Evolutionary conservation across 2,329 filamentous ascomycete genomes (phyloP), one percentile per base, ranked within the genome.

Genomic region (Grosmannia huntii): DNA sequence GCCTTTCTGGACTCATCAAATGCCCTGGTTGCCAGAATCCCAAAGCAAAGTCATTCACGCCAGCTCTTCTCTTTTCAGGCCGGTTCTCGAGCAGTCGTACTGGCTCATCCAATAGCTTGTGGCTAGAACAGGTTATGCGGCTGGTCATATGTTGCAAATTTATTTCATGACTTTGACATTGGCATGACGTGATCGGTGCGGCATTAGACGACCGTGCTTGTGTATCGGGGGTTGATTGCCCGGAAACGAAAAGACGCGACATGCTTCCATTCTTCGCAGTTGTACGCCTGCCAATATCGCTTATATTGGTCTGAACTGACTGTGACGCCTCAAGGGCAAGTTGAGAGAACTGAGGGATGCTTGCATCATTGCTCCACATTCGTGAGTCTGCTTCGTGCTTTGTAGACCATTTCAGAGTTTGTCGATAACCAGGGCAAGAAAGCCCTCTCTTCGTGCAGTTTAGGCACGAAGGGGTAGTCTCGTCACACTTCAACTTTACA

Each of bases 401-500:
- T 61, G 71, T 73, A 0, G 72, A 73, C 72, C 72, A 74, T 44
- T 69, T 70, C 51, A 73, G 67, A 23, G 68, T 67, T 25, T 68
- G 65, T 14, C 62, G 62, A 56, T 69, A 70, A 1, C 68, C 68
- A 14, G 66, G 66, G 41, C 68, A 70, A 25, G 63, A 60, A 25
- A 67, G 64, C 9, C 64, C 65, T n/a, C 66, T 64, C 21, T 64
- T 65, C n/a, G 64, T 28, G 61, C 68, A 70, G 59, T 66, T 67
- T 21, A 60, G 63, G 50, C 68, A 70, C 27, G 62, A 61, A 1
- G 68, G 68, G 46, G 60, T 56, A 1, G 65, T 64, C 62, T 70
- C 68, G 60, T 70, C 68, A 58, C 68, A 70, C 65, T 69, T 69
- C 21, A 68, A 56, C 64, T 68, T 44, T 44, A 19, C 12, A 25